These are phyloP conservation scores for Saccharomyces hybrid DNA, from an alignment of 1,139 yeast species.

Conservation along the genomic window DNA sequence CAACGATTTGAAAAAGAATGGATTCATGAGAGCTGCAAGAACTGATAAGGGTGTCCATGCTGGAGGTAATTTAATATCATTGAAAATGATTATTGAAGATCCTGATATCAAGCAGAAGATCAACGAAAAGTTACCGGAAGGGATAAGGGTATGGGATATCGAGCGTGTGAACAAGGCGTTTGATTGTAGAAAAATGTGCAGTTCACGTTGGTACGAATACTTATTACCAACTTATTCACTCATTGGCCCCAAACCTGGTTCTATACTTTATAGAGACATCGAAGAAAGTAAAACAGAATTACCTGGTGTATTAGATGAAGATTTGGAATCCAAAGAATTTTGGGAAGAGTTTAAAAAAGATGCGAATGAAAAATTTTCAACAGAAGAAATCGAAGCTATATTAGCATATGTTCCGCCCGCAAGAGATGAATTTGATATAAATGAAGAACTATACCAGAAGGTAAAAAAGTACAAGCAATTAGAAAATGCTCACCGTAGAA, in stretches of 20 bases:
- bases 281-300: conserved; percentile 43
- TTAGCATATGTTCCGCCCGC: conserved; percentile 33
- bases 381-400: conserved; percentile 39
- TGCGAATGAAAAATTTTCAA: conserved; percentile 41
- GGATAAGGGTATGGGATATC: conserved; percentile 88
- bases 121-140: conserved; percentile 70
- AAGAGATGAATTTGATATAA: conserved; percentile 33
- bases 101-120: conserved; percentile 66
- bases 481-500: conserved; percentile 63
- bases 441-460: conserved; percentile 34
- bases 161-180: conserved; percentile 84
- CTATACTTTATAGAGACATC: conserved; percentile 55
- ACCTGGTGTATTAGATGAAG: conserved; percentile 57
- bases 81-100: conserved; percentile 85
- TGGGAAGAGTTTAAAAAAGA: conserved; percentile 52
- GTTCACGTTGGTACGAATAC: conserved; percentile 89
- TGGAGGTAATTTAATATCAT: conserved; percentile 88
- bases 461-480: conserved; percentile 53
- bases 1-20: conserved; percentile 80
- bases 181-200: conserved; percentile 92
- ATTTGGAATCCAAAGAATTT: conserved; percentile 62
- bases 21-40: conserved; percentile 93
- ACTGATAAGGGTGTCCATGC: conserved; percentile 99
- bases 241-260: conserved; percentile 78
- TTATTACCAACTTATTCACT: conserved; percentile 85